These are phyloP conservation scores for Ettlia oleoabundans DNA, from an alignment of 139 green algal genomes.

Conservation along the genomic window DNA sequence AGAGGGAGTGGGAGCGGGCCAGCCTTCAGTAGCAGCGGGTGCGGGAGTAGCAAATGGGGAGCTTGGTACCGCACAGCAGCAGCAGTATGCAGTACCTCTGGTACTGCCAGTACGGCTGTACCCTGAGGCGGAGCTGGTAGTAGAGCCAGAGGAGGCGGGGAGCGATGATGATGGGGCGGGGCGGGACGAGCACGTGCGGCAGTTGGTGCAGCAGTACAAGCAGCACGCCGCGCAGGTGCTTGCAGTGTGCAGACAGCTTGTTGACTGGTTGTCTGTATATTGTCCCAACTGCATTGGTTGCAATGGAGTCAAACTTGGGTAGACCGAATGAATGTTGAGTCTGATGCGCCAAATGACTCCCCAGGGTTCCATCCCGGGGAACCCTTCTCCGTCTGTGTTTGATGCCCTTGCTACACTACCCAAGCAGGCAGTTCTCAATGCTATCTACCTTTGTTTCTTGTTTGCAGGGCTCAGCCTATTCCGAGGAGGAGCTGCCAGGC, in stretches of 20 bases:
- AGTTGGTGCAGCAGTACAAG: constrained; percentile 63
- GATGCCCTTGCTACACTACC: too few species aligned
- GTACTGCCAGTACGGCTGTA: constrained; percentile 39
- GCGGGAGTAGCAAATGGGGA: neutral
- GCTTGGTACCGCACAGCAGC: too few species aligned
- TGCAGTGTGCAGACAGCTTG: too few species aligned
- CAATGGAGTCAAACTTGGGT: too few species aligned
- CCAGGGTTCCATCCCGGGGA: too few species aligned
- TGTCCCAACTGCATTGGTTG: too few species aligned
- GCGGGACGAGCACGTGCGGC: constrained; percentile 37
- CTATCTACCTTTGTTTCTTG: too few species aligned
- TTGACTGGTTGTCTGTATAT: too few species aligned
- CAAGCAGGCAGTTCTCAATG: neutral
- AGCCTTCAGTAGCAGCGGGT: neutral
- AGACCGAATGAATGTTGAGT: too few species aligned
- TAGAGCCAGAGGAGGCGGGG: constrained; percentile 72
- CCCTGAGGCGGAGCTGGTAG: constrained; percentile 75
- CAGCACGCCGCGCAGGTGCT: constrained; percentile 52
- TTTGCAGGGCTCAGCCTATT: neutral
- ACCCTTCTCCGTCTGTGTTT: too few species aligned
- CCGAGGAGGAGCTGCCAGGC: constrained; percentile 70
- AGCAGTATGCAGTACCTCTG: neutral
- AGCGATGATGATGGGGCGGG: constrained; percentile 48
- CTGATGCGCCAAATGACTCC: too few species aligned
- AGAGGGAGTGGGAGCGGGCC: constrained; percentile 1